These are phyloP conservation scores for Phytophthora citricola DNA, from an alignment of 352 stramenopile species.

Conservation along the genomic window DNA sequence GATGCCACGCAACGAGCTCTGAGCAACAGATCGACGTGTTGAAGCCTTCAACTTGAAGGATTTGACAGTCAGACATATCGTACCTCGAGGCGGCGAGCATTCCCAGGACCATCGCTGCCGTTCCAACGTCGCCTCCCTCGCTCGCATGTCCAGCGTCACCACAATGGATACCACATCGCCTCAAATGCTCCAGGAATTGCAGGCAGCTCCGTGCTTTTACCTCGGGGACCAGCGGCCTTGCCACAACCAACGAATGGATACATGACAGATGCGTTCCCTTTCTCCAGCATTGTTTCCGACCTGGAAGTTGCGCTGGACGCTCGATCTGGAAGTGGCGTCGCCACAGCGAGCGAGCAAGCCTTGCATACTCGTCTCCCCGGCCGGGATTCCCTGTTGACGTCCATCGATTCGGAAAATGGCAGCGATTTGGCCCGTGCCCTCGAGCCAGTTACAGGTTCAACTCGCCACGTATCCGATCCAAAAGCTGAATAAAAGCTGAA, in stretches of 20 bases:
- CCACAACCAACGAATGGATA: not conserved
- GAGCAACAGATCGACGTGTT: constrained; percentile 13
- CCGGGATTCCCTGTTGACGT: constrained; percentile 11
- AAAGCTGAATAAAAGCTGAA: constrained; percentile 11
- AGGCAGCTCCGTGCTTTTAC: constrained; percentile 1
- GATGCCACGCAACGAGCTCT: constrained; percentile 2
- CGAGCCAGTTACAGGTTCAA: constrained; percentile 36
- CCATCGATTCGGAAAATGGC: constrained; percentile 32
- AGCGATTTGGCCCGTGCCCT: constrained; percentile 35
- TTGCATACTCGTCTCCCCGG: constrained; percentile 27
- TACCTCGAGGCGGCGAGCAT: not conserved
- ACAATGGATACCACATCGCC: not conserved
- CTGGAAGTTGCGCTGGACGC: constrained; percentile 25
- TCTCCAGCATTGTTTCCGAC: constrained; percentile 4
- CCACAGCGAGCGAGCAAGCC: not conserved
- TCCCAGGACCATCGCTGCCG: not conserved
- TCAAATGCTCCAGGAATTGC: not conserved
- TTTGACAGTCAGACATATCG: not conserved
- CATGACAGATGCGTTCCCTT: not conserved
- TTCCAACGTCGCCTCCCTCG: not conserved
- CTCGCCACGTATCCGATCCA: constrained; percentile 6
- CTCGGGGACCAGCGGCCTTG: not conserved
- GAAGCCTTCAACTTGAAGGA: constrained; percentile 9
- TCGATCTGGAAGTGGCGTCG: constrained; percentile 24
- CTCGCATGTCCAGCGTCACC: not conserved